Conservation (phyloP, 768 basidiomycete species). For the Hygrocybe punicea region DNA sequence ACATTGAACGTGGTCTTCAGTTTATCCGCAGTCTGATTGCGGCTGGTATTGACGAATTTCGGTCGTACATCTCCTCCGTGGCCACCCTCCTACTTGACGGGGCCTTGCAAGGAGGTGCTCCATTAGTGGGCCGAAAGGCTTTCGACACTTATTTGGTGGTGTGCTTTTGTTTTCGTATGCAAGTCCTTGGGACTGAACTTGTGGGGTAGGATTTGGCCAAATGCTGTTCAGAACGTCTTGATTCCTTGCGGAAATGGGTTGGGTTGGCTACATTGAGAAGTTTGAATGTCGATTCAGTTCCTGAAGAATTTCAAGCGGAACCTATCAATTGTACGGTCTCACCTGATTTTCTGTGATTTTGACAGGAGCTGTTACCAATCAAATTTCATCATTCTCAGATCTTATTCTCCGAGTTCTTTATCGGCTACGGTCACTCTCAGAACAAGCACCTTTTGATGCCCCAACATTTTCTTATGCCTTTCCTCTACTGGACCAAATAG, state of each 20-base stretch:
- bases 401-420: slow-evolving; percentile 83
- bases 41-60: slow-evolving; percentile 49
- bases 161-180: background rate
- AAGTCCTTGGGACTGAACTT: background rate
- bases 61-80: slow-evolving; percentile 54
- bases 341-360: background rate
- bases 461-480: slow-evolving; percentile 81
- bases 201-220: slow-evolving; percentile 57
- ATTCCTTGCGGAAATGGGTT: slow-evolving; percentile 63
- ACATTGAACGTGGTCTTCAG: slow-evolving; percentile 63
- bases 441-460: slow-evolving; percentile 78
- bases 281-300: slow-evolving; percentile 60
- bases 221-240: slow-evolving; percentile 73
- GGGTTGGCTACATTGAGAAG: slow-evolving; percentile 82
- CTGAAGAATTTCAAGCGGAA: slow-evolving; percentile 71
- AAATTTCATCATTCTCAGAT: slow-evolving; percentile 42
- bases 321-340: slow-evolving; percentile 53
- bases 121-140: slow-evolving; percentile 58
- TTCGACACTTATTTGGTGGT: slow-evolving; percentile 80
- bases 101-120: slow-evolving; percentile 53
- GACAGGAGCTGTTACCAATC: background rate
- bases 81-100: slow-evolving; percentile 62
- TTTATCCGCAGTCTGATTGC: slow-evolving; percentile 63
- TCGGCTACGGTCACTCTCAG: slow-evolving; percentile 74
- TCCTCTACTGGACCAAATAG: slow-evolving; percentile 68